Evolutionary conservation across 2,329 filamentous ascomycete genomes (phyloP), one percentile per base, ranked within the genome.

Genomic region (Nemania bipapillata): DNA sequence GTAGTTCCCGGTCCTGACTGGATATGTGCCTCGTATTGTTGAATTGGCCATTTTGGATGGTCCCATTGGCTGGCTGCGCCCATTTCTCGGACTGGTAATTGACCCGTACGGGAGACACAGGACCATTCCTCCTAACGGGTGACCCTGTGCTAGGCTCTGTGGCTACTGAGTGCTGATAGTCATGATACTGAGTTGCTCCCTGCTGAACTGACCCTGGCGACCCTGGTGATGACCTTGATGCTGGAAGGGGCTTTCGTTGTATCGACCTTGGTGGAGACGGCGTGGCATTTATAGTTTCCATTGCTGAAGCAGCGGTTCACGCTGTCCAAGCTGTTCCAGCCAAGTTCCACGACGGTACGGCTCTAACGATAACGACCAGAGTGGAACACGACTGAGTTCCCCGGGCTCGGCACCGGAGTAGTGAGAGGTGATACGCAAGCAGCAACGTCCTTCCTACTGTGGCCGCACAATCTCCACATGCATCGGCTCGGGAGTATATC

Each of bases 51-150:
- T 78, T 76, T 74, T 88, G 85, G 66, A 89, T 84, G 71, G 83
- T 82, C 32, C 80, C 85, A 72, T 85, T 85, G 32, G 85, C 86
- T 24, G 86, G 83, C 72, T 82, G 81, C 22, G 81, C 80, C 84
- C 84, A 88, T 75, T 85, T 82, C 49, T 86, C 85, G 26, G 82
- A 79, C 57, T 85, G 84, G 63, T 86, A 84, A 74, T 86, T 87
- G 62, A 89, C 82, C 65, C 81, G 83, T 64, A 87, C 86, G 20
- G 88, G 87, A 47, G 87, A 89, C 30, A 84, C 81, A 32, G 87
- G 87, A 17, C 83, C 82, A 58, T 85, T 83, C 69, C 84, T 83
- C 67, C 88, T 79, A 67, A 82, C 81, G 26, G 85, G 81, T 22
- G 82, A 66, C 55, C 81, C 80, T 45, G 76, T 59, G 28, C 72